Percentiles rank a stretch among this genome's conserved stretches.
Evolutionary conservation across 2,329 filamentous ascomycete species (phyloP).

Genomic region (Pseudogymnoascus sp.): DNA sequence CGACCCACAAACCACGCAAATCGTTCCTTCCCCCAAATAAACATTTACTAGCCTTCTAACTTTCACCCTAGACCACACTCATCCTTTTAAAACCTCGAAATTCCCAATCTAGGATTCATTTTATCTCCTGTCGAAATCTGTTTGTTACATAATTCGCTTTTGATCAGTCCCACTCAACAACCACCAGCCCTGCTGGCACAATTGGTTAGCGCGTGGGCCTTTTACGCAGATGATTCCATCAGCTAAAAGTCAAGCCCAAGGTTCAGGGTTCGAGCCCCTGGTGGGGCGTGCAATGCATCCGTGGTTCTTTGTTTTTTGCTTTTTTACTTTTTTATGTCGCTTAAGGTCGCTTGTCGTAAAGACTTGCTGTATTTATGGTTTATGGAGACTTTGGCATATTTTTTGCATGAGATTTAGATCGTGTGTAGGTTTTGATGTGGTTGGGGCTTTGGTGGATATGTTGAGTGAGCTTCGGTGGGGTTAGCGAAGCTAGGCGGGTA

Average conservation of each 20-base stretch:
- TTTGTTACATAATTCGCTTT: neutral
- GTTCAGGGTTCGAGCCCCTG: slow-evolving; percentile 7
- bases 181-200: slow-evolving; percentile 6
- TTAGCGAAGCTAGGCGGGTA: neutral
- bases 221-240: neutral
- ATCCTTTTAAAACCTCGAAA: neutral
- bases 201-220: slow-evolving; percentile 8
- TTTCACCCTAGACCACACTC: no score
- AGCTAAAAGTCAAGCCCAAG: slow-evolving; percentile 7
- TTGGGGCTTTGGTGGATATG: neutral
- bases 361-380: neutral
- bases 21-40: neutral
- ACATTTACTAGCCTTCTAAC: neutral
- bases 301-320: neutral
- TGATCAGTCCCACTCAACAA: neutral
- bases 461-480: neutral
- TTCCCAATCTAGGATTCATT: neutral
- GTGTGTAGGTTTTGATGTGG: neutral
- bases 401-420: neutral
- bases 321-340: neutral
- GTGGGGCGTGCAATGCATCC: neutral
- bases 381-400: neutral
- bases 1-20: neutral
- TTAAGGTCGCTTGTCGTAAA: neutral
- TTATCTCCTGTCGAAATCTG: neutral